Evolutionary conservation across 768 basidiomycete genomes (phyloP).

Genomic region (Daedaleopsis sinensis): DNA sequence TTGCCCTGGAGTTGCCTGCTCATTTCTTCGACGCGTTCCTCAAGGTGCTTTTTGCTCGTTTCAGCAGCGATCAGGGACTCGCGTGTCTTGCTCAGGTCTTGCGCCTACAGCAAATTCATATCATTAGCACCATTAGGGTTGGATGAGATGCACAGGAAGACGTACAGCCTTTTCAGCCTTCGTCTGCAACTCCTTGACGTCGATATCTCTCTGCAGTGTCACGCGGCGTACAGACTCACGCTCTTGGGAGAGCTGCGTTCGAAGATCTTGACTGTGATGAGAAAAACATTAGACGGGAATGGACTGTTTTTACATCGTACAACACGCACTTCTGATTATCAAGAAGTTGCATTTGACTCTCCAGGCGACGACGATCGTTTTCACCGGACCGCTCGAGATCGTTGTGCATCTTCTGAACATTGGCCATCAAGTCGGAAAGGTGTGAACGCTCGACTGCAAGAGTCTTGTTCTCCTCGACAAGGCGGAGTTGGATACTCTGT

Average conservation of each 20-base stretch:
- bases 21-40: slow-evolving; percentile 69
- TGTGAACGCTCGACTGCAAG: slow-evolving; percentile 82
- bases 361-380: slow-evolving; percentile 81
- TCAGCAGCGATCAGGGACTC: slow-evolving; percentile 73
- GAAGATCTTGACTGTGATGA: slow-evolving; percentile 68
- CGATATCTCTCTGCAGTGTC: slow-evolving; percentile 81
- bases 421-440: slow-evolving; percentile 84
- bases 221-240: slow-evolving; percentile 74
- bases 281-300: neutral
- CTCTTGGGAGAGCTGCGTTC: slow-evolving; percentile 70
- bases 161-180: slow-evolving; percentile 70
- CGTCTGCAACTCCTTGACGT: slow-evolving; percentile 71
- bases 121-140: slow-evolving; percentile 19
- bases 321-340: slow-evolving; percentile 74
- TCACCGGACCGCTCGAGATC: slow-evolving; percentile 84
- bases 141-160: neutral
- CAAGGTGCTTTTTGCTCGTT: slow-evolving; percentile 77
- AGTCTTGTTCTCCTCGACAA: slow-evolving; percentile 84
- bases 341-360: slow-evolving; percentile 76
- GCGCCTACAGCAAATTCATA: slow-evolving; percentile 43
- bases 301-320: neutral
- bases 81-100: slow-evolving; percentile 68
- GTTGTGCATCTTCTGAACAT: slow-evolving; percentile 88
- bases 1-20: slow-evolving; percentile 69
- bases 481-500: slow-evolving; percentile 76